Evolutionary conservation across 176 grass and related monocot genomes (phyloP).

Genomic region (Oryza glumipatula): DNA sequence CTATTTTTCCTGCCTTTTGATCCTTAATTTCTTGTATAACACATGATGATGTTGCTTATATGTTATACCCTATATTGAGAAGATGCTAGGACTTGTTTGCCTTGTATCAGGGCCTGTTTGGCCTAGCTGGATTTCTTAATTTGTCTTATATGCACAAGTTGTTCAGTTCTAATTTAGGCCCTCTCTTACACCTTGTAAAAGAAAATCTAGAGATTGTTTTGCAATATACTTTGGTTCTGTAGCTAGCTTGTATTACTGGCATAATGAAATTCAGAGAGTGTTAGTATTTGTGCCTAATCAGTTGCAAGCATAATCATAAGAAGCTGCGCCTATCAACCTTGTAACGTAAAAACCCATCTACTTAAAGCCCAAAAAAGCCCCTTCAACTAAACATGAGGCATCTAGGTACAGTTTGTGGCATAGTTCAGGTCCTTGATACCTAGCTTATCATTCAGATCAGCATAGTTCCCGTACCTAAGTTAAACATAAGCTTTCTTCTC

Average conservation of each 20-base stretch:
- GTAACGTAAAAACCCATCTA: neutral
- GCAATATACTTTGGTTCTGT: neutral
- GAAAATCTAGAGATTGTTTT: neutral
- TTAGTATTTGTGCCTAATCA: neutral
- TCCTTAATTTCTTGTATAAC: neutral
- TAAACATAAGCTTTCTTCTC: neutral
- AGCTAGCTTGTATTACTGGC: neutral
- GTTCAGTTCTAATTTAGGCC: neutral
- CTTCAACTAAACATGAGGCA: neutral
- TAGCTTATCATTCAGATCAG: neutral
- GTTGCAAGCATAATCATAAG: neutral
- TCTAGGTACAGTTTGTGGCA: neutral
- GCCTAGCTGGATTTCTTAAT: neutral
- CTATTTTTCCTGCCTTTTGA: neutral
- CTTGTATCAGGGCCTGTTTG: neutral
- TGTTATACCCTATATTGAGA: neutral
- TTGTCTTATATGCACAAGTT: neutral
- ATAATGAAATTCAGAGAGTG: neutral
- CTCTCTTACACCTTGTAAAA: neutral
- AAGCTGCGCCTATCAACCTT: neutral
- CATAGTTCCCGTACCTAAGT: neutral
- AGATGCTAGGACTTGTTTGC: neutral
- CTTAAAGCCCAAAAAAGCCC: neutral
- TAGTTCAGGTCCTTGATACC: neutral
- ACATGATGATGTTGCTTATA: neutral